Base-by-base conservation (phyloP, 768 basidiomycete genomes). In the Stropharia rugosoannulata region DNA sequence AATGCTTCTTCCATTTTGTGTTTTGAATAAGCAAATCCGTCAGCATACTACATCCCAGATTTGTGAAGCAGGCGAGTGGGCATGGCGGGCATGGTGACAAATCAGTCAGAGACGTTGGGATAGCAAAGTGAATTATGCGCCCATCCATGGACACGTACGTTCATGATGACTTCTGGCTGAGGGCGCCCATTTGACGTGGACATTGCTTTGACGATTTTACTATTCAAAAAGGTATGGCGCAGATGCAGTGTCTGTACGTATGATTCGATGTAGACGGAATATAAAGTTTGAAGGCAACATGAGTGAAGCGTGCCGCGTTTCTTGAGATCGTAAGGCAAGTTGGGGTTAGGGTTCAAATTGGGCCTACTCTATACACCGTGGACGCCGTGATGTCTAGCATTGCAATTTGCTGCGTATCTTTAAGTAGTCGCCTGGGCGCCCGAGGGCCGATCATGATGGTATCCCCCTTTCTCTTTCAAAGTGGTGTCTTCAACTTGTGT, bases 21-120 rank as follows among this genome's bases (percentile, higher is more conserved):
- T 66, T 88, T 89, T 22, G 81, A 82, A 63, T 87, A 89, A 8
- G 85, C 77, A 50, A 80, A 80, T 6, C 87, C 87, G 64, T 89
- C 87, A 16, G 68, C 70, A 63, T 82, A 88, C 86, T 88, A 61
- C 9, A 36, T 22, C 32, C 12, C 25, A 45, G 25, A 13, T 6
- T 9, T 35, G 22, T 46, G 13, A 13, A 46, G 22, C 13, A 11
- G 6, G 7, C 7, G 25, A 22, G 47, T 19, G 22, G 40, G 25
- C n/a, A 18, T 36, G 38, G 39, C 29, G 27, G 11, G 12, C 15
- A 36, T 8, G 47, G 22, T n/a, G 47, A 35, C 12, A 13, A 38
- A 19, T 18, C 2, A 19, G 11, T 13, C 32, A 41, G 45, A 46
- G 45, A 50, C 55, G 29, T 35, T 48, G 36, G 29, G 29, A 12